phyloP scores from a whole-genome alignment of 148 eudicot species.

The Tetragonia tetragonoides region DNA sequence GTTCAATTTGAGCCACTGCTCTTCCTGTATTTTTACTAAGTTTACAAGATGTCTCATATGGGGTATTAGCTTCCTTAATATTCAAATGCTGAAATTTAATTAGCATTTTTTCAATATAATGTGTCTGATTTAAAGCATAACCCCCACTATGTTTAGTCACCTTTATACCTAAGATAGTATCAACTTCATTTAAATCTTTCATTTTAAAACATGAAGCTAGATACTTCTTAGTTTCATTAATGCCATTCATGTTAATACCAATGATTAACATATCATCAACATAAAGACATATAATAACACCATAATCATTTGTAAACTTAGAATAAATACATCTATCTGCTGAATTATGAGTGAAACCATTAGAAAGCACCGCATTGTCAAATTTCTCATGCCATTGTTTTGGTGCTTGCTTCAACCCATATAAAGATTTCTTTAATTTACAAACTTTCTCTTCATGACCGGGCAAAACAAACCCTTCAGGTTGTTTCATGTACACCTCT shows the following conservation, averaged over 20 bases:
- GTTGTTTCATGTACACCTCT: background rate
- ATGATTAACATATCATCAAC: background rate
- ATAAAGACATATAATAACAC: constrained; percentile 10
- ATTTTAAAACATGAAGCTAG: no score
- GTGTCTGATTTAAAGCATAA: background rate
- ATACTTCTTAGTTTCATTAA: background rate
- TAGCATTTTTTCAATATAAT: constrained; percentile 6
- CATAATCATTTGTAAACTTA: constrained; percentile 7
- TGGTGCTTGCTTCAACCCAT: constrained; percentile 12
- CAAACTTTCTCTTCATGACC: constrained; percentile 1
- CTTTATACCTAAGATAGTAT: constrained; percentile 1
- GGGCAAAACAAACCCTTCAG: background rate
- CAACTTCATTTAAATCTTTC: no score
- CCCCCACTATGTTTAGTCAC: background rate
- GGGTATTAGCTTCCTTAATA: constrained; percentile 16
- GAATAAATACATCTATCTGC: constrained; percentile 1
- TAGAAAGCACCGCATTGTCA: constrained; percentile 1
- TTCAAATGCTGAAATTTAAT: constrained; percentile 6
- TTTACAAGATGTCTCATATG: background rate
- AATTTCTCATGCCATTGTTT: constrained; percentile 11
- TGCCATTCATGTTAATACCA: background rate
- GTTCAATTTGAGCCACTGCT: background rate
- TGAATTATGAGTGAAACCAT: constrained; percentile 3
- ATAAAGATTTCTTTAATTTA: background rate
- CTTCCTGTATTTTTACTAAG: background rate